These are phyloP conservation scores for Acanthamoeba healyi DNA, from an alignment of 208 protist genomes.

Conservation along the genomic window DNA sequence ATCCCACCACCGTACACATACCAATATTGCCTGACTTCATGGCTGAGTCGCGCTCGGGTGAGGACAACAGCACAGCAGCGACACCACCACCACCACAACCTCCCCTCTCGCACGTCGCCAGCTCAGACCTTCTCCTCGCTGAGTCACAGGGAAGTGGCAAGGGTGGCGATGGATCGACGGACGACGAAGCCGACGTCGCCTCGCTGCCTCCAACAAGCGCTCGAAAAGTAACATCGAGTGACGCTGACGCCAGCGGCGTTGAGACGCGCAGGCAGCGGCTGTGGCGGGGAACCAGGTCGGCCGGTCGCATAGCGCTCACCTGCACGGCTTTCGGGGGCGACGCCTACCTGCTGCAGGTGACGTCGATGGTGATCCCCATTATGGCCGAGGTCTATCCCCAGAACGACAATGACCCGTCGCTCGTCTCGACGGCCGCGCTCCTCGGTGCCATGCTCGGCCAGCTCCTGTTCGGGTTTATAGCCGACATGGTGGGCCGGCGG, in stretches of 20 bases:
- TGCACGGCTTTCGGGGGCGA: constrained; percentile 7
- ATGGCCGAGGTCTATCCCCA: constrained; percentile 29
- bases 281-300: background rate
- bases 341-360: constrained; percentile 55
- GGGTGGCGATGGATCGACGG: no score
- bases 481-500: constrained; percentile 65
- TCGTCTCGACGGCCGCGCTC: constrained; percentile 38
- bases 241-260: no score
- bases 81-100: no score
- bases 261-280: background rate
- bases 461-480: constrained; percentile 77
- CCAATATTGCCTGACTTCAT: no score
- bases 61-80: no score
- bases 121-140: no score
- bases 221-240: no score
- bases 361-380: constrained; percentile 30
- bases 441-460: constrained; percentile 73
- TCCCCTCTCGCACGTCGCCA: no score
- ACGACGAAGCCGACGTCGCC: background rate
- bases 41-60: no score
- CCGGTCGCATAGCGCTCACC: background rate
- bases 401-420: constrained; percentile 11
- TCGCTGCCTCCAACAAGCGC: no score
- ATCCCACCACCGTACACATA: no score
- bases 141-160: no score